Percentiles rank a stretch among this genome's conserved stretches.
Conservation (phyloP, 1,284 basidiomycete species). For the Salmacisia buchloeana region DNA sequence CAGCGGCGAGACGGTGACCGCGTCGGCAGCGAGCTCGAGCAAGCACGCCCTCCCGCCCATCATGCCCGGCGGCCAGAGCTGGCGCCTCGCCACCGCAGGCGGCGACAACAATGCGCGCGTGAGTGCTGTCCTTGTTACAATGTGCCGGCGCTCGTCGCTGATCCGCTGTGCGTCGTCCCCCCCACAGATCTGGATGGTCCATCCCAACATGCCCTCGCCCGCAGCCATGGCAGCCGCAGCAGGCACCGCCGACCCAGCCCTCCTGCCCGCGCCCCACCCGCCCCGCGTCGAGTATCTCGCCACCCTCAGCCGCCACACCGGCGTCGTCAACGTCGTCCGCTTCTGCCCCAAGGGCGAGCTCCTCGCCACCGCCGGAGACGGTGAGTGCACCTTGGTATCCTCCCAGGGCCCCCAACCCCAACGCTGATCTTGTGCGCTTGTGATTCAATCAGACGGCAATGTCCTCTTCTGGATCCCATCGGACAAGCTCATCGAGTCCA, state of each 20-base stretch:
- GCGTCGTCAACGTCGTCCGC: slow-evolving; percentile 90
- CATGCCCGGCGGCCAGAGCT: slow-evolving; percentile 57
- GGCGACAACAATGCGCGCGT: slow-evolving; percentile 96
- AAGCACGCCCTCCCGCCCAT: slow-evolving; percentile 19
- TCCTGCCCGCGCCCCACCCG: slow-evolving; percentile 48
- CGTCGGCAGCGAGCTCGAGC: slow-evolving; percentile 3
- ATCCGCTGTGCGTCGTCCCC: not conserved
- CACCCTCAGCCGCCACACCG: slow-evolving; percentile 85
- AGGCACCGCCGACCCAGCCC: slow-evolving; percentile 60
- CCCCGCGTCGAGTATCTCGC: slow-evolving; percentile 94
- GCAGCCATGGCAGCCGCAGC: slow-evolving; percentile 57
- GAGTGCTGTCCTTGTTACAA: slow-evolving; percentile 51
- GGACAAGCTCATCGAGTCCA: slow-evolving; percentile 57
- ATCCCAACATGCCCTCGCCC: slow-evolving; percentile 48
- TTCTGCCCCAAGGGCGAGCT: slow-evolving; percentile 66
- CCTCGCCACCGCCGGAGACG: slow-evolving; percentile 57
- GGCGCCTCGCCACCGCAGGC: slow-evolving; percentile 86
- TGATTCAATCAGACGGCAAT: slow-evolving; percentile 72
- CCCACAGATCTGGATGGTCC: slow-evolving; percentile 43
- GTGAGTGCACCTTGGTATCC: slow-evolving; percentile 54
- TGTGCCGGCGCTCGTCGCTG: too few relatives aligned
- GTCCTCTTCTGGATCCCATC: slow-evolving; percentile 90
- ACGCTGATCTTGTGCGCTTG: not conserved
- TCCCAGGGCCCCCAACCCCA: not conserved
- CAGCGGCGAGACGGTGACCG: slow-evolving; percentile 11